Base-by-base conservation (phyloP, 805 yeast genomes). In the Priceomyces haplophilus region DNA sequence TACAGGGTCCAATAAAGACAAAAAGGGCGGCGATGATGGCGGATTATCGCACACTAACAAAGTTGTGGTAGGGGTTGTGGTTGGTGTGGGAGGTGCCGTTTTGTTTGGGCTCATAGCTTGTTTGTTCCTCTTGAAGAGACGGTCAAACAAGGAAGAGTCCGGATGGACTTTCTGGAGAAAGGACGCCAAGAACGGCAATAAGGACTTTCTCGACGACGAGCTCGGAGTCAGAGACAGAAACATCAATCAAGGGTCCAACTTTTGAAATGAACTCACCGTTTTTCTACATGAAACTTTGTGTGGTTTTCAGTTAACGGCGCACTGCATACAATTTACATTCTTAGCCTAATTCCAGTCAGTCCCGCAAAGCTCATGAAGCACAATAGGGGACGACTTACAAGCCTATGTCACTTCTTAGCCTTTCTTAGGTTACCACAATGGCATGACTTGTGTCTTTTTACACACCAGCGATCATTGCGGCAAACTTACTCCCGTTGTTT, bases 91-190 rank as follows among this genome's bases (percentile, higher is more conserved):
- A 36, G 75, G 75, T 7, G 56, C 73, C 5, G 54, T 71, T 32
- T 53, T 71, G 40, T 21, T 69, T 10, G 74, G 65, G 5, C 52
- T 70, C 20, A 45, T 61, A 2, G 69, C 58, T 0, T 51, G 66
- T 15, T 54, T 69, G 32, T 69, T 61, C 55, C 54, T 58, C 49
- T 51, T 67, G 42, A 67, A 60, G 55, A 67, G 68, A 54, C 13
- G 25, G 3, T 52, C 60, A 19, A 59, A 55, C 44, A 58, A 54
- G 40, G 61, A 50, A 19, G 63, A 61, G 24, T 54, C 52, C 34
- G 67, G 73, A 18, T 71, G 76, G 76, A 71, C 76, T 3, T 71
- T 71, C 62, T 71, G 76, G 76, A 63, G 75, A 54, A 69, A 67
- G 59, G 62, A 65, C 42, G 75, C 67, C 50, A 69, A 71, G 56